These are phyloP conservation scores for Priceomyces medius DNA, from an alignment of 805 yeast genomes.

Conservation along the genomic window DNA sequence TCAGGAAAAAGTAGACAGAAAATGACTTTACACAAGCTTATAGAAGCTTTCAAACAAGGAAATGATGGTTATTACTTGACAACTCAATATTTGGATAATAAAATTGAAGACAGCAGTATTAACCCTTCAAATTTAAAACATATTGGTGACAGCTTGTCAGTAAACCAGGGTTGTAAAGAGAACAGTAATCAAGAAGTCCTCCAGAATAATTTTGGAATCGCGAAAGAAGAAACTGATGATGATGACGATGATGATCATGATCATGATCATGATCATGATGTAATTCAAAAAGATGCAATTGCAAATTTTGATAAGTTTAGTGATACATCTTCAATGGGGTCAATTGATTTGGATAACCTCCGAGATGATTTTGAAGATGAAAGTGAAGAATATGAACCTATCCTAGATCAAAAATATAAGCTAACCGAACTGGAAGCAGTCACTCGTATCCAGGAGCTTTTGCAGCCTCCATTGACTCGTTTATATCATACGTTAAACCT, in stretches of 20 bases:
- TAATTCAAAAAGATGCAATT: slow-evolving; percentile 8
- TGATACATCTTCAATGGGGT: slow-evolving; percentile 29
- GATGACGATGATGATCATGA: slow-evolving; percentile 14
- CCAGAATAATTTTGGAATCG: slow-evolving; percentile 10
- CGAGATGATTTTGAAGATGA: slow-evolving; percentile 51
- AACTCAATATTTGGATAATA: slow-evolving; percentile 61
- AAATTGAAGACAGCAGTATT: too few species aligned
- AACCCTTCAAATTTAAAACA: too few species aligned
- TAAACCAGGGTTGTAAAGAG: too few species aligned
- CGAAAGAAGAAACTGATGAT: slow-evolving; percentile 11
- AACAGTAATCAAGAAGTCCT: too few species aligned
- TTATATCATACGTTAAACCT: slow-evolving; percentile 30
- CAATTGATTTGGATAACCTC: slow-evolving; percentile 43
- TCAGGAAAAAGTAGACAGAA: slow-evolving; percentile 55
- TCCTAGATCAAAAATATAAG: slow-evolving; percentile 20
- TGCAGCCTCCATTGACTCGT: slow-evolving; percentile 62
- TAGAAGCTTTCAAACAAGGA: slow-evolving; percentile 40
- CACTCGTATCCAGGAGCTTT: slow-evolving; percentile 46
- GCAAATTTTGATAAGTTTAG: slow-evolving; percentile 6
- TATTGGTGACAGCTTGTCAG: too few species aligned
- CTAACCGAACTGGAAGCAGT: slow-evolving; percentile 17
- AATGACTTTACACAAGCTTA: slow-evolving; percentile 50
- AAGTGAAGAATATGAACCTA: slow-evolving; percentile 24
- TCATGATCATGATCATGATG: slow-evolving; percentile 15
- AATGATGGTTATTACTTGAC: slow-evolving; percentile 58